Base-by-base conservation (phyloP, 164 flowering plant genomes). In the Aristolochia fimbriata region DNA sequence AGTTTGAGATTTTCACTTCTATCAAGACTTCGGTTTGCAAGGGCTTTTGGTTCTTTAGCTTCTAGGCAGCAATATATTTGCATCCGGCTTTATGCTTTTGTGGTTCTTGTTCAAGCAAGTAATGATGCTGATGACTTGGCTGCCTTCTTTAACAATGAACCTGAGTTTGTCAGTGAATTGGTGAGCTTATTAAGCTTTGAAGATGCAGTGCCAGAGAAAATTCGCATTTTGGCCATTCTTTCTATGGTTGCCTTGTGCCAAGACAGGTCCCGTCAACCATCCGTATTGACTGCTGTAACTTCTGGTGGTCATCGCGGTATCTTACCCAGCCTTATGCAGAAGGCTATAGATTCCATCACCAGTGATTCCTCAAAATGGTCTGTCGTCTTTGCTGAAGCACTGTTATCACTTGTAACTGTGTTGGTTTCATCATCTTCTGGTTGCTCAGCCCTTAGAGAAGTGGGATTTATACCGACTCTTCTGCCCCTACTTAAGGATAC, bases 361-460 rank as follows among this genome's bases (percentile, higher is more conserved):
- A 71, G 70, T 62, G 74, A 73, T 63, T 64, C 84, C 58, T 83
- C 91, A 59, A 84, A 83, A 62, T 79, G 88, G 85, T 84, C 93
- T 62, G 79, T 85, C 58, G 83, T 77, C 62, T 87, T 85, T 76
- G 91, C 93, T 3, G 98, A 92, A 78, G 81, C 98, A 51, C 76
- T 92, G 33, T 70, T 88, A 61, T 84, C 95, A 37, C 85, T 92
- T 55, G 89, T 92, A 31, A 84, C 95, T 58, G 84, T 80, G 66
- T 75, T 88, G 78, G 96, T 88, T 45, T 88, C 96, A 46, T 81
- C 96, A 33, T 87, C 98, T 52, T 83, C 91, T 1, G 96, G 96
- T 60, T 87, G 96, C 69, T 80, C 92, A 24, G 96, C 98, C 47
- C 74, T 88, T 80, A 84, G 95, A 23, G 96, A 88, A 77, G 90